Evolutionary conservation across 139 green algal genomes (phyloP).

Genomic region (Eudorina sp.): DNA sequence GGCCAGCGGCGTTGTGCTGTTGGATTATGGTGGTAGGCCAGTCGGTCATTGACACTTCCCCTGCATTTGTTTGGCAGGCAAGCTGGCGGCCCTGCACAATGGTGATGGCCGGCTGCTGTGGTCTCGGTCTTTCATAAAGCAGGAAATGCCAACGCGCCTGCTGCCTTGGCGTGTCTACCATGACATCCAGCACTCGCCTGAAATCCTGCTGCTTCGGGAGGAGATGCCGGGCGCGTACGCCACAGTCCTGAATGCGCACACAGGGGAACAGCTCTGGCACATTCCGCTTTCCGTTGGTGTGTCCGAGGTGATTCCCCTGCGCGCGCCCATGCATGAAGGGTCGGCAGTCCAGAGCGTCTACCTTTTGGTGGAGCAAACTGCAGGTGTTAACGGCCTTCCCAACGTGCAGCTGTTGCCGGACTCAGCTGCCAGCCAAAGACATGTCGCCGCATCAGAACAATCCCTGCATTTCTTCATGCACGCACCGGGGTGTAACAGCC

Average conservation of each 20-base stretch:
- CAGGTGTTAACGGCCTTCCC: neutral
- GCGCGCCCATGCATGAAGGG: slow-evolving; percentile 55
- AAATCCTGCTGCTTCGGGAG: slow-evolving; percentile 64
- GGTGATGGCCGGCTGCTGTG: slow-evolving; percentile 91
- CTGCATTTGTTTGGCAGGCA: slow-evolving; percentile 71
- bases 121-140: slow-evolving; percentile 45
- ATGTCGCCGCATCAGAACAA: neutral
- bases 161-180: slow-evolving; percentile 74
- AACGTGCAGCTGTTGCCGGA: slow-evolving; percentile 66
- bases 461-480: slow-evolving; percentile 51
- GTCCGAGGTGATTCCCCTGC: slow-evolving; percentile 69
- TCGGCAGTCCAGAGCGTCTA: slow-evolving; percentile 68
- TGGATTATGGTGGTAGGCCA: no score
- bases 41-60: no score
- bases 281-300: slow-evolving; percentile 32
- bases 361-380: slow-evolving; percentile 53
- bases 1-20: no score
- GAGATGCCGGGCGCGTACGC: neutral
- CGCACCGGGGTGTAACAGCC: neutral
- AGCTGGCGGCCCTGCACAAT: slow-evolving; percentile 89
- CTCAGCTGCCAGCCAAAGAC: slow-evolving; percentile 28
- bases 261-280: slow-evolving; percentile 51
- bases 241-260: slow-evolving; percentile 72
- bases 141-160: slow-evolving; percentile 36
- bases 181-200: slow-evolving; percentile 70